Evolutionary conservation across 768 basidiomycete genomes (phyloP).

Genomic region (Gymnopilus dilepis): DNA sequence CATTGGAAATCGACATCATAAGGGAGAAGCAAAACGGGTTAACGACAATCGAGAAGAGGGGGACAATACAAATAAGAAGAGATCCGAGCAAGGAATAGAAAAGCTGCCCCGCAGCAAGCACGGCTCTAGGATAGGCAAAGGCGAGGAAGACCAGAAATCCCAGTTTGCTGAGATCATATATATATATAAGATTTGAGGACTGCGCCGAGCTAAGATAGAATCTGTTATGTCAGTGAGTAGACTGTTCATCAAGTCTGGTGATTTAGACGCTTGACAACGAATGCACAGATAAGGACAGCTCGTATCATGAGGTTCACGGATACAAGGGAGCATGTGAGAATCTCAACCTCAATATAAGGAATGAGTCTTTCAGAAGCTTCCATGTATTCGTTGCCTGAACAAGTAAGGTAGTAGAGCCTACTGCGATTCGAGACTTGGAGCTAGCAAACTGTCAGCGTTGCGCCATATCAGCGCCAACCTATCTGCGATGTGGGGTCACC

Average conservation of each 20-base stretch:
- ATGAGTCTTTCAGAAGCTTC: background rate
- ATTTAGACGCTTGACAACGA: slow-evolving; percentile 2
- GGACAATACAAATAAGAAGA: background rate
- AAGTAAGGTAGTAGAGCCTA: background rate
- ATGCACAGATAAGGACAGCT: background rate
- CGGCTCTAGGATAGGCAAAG: background rate
- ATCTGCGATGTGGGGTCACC: no score
- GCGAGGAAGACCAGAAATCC: background rate
- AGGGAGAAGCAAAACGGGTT: no score
- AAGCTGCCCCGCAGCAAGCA: background rate
- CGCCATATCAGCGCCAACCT: no score
- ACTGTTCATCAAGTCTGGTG: slow-evolving; percentile 1
- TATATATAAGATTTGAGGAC: background rate
- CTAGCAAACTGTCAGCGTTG: no score
- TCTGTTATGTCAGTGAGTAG: background rate
- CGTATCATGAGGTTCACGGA: background rate
- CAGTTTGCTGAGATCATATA: background rate
- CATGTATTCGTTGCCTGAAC: background rate
- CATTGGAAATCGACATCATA: background rate
- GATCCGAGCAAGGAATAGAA: background rate
- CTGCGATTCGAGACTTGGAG: background rate
- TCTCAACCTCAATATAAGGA: background rate
- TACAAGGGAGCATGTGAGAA: background rate
- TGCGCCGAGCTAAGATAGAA: background rate
- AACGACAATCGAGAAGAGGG: background rate